Percentiles rank a stretch among this genome's conserved stretches.
Evolutionary conservation across 331 rosid species (phyloP).

Genomic region (Acacia pycnantha): DNA sequence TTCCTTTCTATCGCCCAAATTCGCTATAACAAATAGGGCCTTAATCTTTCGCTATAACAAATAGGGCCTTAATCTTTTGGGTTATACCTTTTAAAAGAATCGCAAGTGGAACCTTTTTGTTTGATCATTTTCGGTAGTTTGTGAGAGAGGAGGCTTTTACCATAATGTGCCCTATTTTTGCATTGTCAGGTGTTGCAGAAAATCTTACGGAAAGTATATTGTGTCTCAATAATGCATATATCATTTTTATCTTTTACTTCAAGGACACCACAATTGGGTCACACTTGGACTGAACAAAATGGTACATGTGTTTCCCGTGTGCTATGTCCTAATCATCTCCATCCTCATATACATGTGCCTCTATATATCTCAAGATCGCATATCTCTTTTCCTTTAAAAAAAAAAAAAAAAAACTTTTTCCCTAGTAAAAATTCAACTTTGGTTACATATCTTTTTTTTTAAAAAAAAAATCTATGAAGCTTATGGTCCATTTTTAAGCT

Average conservation of each 20-base stretch:
- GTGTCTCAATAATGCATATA: slow-evolving; percentile 30
- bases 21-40: too few species aligned
- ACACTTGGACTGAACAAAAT: slow-evolving; percentile 29
- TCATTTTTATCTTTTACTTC: background rate
- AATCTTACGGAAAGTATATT: slow-evolving; percentile 36
- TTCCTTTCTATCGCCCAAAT: too few species aligned
- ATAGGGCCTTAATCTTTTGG: slow-evolving; percentile 33
- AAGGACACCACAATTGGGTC: slow-evolving; percentile 12
- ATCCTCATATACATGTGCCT: background rate
- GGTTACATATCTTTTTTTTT: background rate
- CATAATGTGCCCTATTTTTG: slow-evolving; percentile 23
- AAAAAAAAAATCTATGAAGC: background rate
- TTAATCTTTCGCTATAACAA: too few species aligned
- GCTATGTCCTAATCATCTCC: slow-evolving; percentile 21
- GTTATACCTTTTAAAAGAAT: background rate
- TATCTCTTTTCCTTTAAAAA: background rate
- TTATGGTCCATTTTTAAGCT: background rate
- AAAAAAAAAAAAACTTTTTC: too few species aligned
- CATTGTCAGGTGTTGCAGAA: slow-evolving; percentile 39
- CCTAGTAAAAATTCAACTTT: background rate
- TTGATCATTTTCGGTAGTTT: slow-evolving; percentile 12
- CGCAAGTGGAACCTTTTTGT: slow-evolving; percentile 15
- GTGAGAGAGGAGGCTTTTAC: slow-evolving; percentile 6
- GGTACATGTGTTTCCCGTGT: slow-evolving; percentile 2
- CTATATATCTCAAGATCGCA: background rate